These are phyloP conservation scores for Sonneratia alba DNA, from an alignment of 345 rosid genomes.

Conservation along the genomic window DNA sequence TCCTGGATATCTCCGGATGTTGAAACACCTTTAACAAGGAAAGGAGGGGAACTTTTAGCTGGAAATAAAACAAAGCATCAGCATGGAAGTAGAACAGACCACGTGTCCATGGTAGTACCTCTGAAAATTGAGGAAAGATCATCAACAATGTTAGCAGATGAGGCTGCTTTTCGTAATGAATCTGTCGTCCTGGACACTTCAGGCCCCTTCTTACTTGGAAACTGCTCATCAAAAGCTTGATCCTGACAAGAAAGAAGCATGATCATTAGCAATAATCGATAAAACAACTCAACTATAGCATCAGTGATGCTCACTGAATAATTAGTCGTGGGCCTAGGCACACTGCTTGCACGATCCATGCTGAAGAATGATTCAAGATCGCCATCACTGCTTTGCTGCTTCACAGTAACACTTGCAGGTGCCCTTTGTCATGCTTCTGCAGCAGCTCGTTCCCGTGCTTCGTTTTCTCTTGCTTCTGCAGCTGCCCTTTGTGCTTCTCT, in stretches of 20 bases:
- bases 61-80: not conserved
- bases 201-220: slow-evolving; percentile 51
- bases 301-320: slow-evolving; percentile 40
- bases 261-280: slow-evolving; percentile 2
- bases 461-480: slow-evolving; percentile 65
- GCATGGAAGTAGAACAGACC: not conserved
- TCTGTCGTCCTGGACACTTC: slow-evolving; percentile 50
- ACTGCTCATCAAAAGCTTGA: slow-evolving; percentile 54
- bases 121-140: slow-evolving; percentile 87
- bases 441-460: slow-evolving; percentile 60
- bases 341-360: slow-evolving; percentile 70
- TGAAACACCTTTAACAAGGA: slow-evolving; percentile 34
- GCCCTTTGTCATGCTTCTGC: slow-evolving; percentile 67
- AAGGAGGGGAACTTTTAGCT: slow-evolving; percentile 14
- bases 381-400: slow-evolving; percentile 50
- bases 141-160: slow-evolving; percentile 63
- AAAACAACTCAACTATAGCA: slow-evolving; percentile 4
- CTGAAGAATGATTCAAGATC: slow-evolving; percentile 87
- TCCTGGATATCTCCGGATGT: slow-evolving; percentile 75
- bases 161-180: slow-evolving; percentile 67
- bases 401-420: slow-evolving; percentile 43
- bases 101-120: slow-evolving; percentile 31
- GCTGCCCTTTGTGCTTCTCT: slow-evolving; percentile 45
- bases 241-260: slow-evolving; percentile 38
- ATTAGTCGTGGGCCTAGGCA: slow-evolving; percentile 71